Conservation (phyloP, 2,329 filamentous ascomycete species). For the Stachybotrys chartarum region DNA sequence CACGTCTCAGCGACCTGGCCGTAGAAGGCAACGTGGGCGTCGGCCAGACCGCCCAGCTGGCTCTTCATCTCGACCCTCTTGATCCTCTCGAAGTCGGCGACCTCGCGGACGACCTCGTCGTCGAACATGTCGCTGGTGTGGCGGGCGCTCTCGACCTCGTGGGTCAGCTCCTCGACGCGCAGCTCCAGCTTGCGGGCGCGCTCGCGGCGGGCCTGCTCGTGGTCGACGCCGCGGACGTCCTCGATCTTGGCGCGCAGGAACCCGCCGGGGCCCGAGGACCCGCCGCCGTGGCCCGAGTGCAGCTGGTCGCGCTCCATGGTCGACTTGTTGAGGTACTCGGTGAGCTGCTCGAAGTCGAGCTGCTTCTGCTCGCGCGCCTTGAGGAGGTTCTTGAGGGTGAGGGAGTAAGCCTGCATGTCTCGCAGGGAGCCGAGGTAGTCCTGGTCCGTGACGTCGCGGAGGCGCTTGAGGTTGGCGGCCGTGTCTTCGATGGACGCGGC, state of each 20-base stretch:
- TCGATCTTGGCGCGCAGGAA: constrained; percentile 94
- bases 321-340: constrained; percentile 90
- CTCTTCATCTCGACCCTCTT: constrained; percentile 89
- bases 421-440: constrained; percentile 88
- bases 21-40: constrained; percentile 85
- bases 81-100: constrained; percentile 91
- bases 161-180: constrained; percentile 83
- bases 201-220: constrained; percentile 84
- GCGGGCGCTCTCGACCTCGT: constrained; percentile 82
- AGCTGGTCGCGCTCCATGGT: constrained; percentile 79
- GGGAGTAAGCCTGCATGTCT: constrained; percentile 93
- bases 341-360: constrained; percentile 91
- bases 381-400: constrained; percentile 78
- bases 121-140: constrained; percentile 88
- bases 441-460: constrained; percentile 89
- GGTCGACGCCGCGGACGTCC: constrained; percentile 92
- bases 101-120: constrained; percentile 90
- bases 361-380: constrained; percentile 96
- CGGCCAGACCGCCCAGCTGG: constrained; percentile 75
- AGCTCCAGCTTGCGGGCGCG: constrained; percentile 84
- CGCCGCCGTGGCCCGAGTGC: constrained; percentile 47
- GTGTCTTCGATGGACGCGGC: constrained; percentile 81
- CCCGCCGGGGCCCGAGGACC: constrained; percentile 64
- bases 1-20: constrained; percentile 71
- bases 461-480: constrained; percentile 65